Evolutionary conservation across 2,329 filamentous ascomycete genomes (phyloP), one percentile per base, ranked within the genome.

Genomic region (Fusarium napiforme): DNA sequence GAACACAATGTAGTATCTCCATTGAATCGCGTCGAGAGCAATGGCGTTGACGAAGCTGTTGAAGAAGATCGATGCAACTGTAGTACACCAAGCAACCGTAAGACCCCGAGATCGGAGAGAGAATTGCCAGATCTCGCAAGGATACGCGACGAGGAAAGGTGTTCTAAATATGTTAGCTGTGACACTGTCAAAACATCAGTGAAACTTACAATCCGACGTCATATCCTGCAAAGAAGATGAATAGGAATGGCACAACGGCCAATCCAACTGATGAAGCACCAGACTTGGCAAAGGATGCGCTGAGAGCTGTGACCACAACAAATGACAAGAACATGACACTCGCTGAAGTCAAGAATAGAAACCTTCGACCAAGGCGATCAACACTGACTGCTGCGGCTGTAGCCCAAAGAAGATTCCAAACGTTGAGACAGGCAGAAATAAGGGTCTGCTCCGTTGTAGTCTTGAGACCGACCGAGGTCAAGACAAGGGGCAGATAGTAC

Each of bases 31-130:
- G 1, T 65, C 49, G 4, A 67, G 64, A 2, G 64, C 64, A 46
- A 67, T 67, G 1, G 60, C 60, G 37, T 67, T 67, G 9, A 67
- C 37, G 14, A 67, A 67, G 15, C 52, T 28, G 32, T 67, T 59
- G 47, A 67, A 67, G 21, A 67, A 43, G 32, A 43, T 65, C 14
- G 32, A 65, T 7, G 26, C 64, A 2, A 62, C 60, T 0, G 60
- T 64, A 0, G 64, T 43, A 19, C 45, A 39, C 49, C 50, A 67
- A 1, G 43, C 39, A 0, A 67, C 60, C 16, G 49, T 67, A 0
- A 67, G 52, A 14, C 64, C 64, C 0, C 60, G 37, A 14, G 64
- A 67, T 9, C 60, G 60, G 2, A 67, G 64, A 4, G 50, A 56
- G 2, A 43, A 67, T 19, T 57, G 50, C 64, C 64, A 67, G 7